Conservation (phyloP, 2,329 filamentous ascomycete genomes). For the Lachnellula cervina region DNA sequence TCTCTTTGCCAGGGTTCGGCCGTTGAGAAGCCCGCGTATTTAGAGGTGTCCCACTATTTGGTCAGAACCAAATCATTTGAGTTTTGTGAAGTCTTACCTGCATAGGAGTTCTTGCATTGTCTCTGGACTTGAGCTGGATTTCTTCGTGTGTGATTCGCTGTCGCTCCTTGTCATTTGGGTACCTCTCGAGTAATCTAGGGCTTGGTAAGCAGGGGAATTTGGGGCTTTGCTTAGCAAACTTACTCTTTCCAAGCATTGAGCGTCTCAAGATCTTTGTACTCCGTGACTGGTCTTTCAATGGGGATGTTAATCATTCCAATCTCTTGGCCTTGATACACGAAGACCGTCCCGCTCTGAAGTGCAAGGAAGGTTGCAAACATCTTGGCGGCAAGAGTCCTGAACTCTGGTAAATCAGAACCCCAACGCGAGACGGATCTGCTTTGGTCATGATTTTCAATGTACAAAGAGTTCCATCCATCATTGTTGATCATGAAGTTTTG, state of each 20-base stretch:
- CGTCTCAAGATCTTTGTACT: slow-evolving; percentile 65
- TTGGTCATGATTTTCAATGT: slow-evolving; percentile 56
- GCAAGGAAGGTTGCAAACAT: slow-evolving; percentile 49
- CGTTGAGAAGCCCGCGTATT: slow-evolving; percentile 61
- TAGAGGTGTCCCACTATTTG: slow-evolving; percentile 52
- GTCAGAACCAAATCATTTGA: not conserved
- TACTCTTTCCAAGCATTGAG: slow-evolving; percentile 44
- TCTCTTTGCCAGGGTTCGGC: slow-evolving; percentile 64
- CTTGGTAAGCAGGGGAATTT: no score
- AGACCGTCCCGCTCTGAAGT: slow-evolving; percentile 49
- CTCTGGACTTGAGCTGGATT: slow-evolving; percentile 56
- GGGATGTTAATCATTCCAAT: slow-evolving; percentile 55
- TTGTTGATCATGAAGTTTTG: slow-evolving; percentile 47
- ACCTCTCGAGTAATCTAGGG: slow-evolving; percentile 30
- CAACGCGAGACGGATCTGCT: slow-evolving; percentile 45
- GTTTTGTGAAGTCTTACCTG: slow-evolving; percentile 28
- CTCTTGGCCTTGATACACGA: slow-evolving; percentile 58
- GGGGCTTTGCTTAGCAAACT: not conserved
- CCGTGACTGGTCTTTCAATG: slow-evolving; percentile 52
- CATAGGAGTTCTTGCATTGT: slow-evolving; percentile 68
- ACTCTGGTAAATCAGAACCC: slow-evolving; percentile 38
- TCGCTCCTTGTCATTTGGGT: slow-evolving; percentile 35
- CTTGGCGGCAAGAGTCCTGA: slow-evolving; percentile 42
- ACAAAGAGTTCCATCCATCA: slow-evolving; percentile 53
- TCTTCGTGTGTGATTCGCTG: slow-evolving; percentile 39